Percentiles rank a stretch among this genome's conserved stretches.
Conservation (phyloP, 352 stramenopile genomes). For the Globisporangium acanthophoron region DNA sequence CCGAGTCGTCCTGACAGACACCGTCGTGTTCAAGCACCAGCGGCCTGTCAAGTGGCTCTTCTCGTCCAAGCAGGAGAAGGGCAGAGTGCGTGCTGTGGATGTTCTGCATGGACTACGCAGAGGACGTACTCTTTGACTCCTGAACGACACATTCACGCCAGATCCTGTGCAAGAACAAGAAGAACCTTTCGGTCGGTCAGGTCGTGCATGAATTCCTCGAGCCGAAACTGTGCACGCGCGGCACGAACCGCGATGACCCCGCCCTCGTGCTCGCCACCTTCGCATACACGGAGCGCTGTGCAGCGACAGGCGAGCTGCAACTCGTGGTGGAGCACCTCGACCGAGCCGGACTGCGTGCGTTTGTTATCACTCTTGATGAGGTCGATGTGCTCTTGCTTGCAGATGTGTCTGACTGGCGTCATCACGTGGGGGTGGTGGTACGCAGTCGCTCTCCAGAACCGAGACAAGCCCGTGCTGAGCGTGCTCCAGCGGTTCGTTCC, state of each 20-base stretch:
- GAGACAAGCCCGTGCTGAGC: slow-evolving; percentile 47
- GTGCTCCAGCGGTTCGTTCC: slow-evolving; percentile 66
- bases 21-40: slow-evolving; percentile 69
- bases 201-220: slow-evolving; percentile 47
- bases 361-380: neutral
- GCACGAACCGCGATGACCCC: slow-evolving; percentile 16
- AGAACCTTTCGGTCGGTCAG: slow-evolving; percentile 35
- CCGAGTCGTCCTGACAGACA: slow-evolving; percentile 51
- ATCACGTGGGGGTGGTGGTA: neutral
- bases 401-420: slow-evolving; percentile 9
- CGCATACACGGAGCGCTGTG: slow-evolving; percentile 42
- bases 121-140: too few species aligned
- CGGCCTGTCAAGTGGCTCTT: slow-evolving; percentile 69
- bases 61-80: slow-evolving; percentile 63
- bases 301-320: slow-evolving; percentile 25
- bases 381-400: neutral
- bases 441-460: slow-evolving; percentile 21
- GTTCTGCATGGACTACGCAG: neutral
- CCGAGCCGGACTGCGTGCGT: slow-evolving; percentile 26
- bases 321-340: slow-evolving; percentile 61
- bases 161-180: slow-evolving; percentile 65
- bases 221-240: slow-evolving; percentile 15
- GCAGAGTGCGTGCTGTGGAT: slow-evolving; percentile 28
- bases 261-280: slow-evolving; percentile 49
- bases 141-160: slow-evolving; percentile 11